Evolutionary conservation across 768 basidiomycete species (phyloP), one percentile per base, ranked within the genome.

Genomic region (Boletus subparvulus): DNA sequence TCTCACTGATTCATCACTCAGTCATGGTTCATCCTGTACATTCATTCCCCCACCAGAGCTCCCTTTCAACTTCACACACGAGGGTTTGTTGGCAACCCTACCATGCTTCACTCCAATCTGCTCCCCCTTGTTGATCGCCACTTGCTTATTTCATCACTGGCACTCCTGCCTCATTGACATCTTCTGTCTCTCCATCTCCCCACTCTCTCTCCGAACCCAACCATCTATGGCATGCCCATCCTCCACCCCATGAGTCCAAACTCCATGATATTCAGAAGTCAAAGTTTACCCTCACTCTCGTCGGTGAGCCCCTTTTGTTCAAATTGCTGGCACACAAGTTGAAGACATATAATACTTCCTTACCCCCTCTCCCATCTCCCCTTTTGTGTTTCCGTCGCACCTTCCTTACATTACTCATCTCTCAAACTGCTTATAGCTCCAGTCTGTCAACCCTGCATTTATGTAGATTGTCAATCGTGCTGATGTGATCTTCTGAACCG

Each of bases 341-440:
- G 3, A 61, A 54, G 36, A 54, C 56, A 5, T 60, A 52, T 0
- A 26, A 68, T 54, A 7, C 56, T 59, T 33, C 65, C 62, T 59
- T 74, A 57, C 32, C 75, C 57, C 69, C 73, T 24, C 80, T 88
- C 19, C 88, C 88, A 0, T 91, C 87, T 0, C 90, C 91, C 0
- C 81, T 96, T 30, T 79, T 92, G 39, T 96, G 94, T 65, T 92
- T 94, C 3, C 83, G 94, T 26, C 82, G 94, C 26, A 84, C 92
- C 0, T 97, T 97, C 73, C 78, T 97, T 11, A 92, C 92, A 0
- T 85, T 90, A 0, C 77, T 98, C 42, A 92, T 98, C 54, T 78
- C 53, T 71, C 83, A 10, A 21, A 21, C 21, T 21, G 21, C 21
- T 21, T 21, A 21, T 2, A 21, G 21, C 21, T 21, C 21, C 21